These are phyloP conservation scores for Diutina rugosa DNA, from an alignment of 1,139 yeast species.

Conservation along the genomic window DNA sequence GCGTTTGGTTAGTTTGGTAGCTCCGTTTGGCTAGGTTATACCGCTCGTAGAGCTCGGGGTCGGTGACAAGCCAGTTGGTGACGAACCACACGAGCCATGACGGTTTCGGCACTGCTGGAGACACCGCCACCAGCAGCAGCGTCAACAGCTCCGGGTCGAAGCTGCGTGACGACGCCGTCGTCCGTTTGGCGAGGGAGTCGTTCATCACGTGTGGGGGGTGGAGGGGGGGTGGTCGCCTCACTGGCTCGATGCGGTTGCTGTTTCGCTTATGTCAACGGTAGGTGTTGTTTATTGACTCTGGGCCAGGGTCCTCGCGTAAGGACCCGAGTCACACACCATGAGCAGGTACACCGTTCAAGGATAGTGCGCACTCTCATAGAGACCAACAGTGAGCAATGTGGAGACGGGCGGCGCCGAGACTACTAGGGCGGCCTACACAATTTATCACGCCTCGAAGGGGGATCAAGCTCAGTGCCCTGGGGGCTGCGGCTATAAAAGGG, in stretches of 20 bases:
- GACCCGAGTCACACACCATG: background rate
- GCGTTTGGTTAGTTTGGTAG: conserved; percentile 20
- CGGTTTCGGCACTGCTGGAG: background rate
- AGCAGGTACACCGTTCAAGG: no score
- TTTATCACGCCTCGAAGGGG: background rate
- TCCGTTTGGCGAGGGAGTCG: background rate
- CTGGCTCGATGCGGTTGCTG: background rate
- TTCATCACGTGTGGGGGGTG: background rate
- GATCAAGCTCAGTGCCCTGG: background rate
- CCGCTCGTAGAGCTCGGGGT: conserved; percentile 16
- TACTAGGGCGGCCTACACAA: background rate
- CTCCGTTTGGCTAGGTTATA: conserved; percentile 10
- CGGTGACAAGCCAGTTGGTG: conserved; percentile 32
- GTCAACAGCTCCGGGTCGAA: background rate
- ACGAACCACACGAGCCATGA: conserved; percentile 8
- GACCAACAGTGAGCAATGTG: background rate
- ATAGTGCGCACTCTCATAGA: no score
- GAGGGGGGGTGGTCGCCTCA: no score
- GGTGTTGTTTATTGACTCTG: background rate
- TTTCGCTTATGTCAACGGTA: conserved; percentile 3
- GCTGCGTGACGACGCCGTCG: background rate
- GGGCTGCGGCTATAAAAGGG: conserved; percentile 12
- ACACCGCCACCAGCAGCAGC: background rate
- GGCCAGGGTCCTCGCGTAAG: background rate
- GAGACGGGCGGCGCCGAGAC: background rate